phyloP scores from a whole-genome alignment of 305 asterid species.

The Ajuga reptans region DNA sequence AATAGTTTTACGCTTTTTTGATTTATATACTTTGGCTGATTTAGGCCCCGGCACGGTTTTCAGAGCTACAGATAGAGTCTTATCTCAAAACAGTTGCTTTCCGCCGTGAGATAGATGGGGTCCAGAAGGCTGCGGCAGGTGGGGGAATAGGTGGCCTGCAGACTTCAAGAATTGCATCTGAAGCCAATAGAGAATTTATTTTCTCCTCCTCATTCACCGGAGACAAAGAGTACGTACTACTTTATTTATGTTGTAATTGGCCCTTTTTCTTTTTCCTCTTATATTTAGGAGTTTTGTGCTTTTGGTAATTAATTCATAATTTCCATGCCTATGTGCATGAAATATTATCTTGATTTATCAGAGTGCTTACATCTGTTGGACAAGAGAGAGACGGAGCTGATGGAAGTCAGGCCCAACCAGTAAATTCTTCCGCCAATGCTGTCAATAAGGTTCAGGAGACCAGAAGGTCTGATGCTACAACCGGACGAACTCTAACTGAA shows the following conservation, averaged over 20 bases:
- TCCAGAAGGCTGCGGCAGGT: conserved; percentile 89
- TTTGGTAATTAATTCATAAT: neutral
- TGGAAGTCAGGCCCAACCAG: conserved; percentile 35
- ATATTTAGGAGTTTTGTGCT: neutral
- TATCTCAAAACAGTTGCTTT: conserved; percentile 97
- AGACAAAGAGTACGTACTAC: conserved; percentile 58
- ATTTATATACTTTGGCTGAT: conserved; percentile 22
- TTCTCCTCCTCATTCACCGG: conserved; percentile 87
- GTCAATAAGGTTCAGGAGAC: conserved; percentile 23
- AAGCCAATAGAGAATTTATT: conserved; percentile 89
- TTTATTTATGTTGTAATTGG: neutral
- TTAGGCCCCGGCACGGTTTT: conserved; percentile 84
- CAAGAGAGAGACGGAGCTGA: conserved; percentile 35
- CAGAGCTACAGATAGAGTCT: conserved; percentile 92
- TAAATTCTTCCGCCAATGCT: conserved; percentile 24
- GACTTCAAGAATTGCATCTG: conserved; percentile 94
- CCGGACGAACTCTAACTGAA: conserved; percentile 39
- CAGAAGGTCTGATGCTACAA: conserved; percentile 30
- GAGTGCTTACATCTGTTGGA: conserved; percentile 68
- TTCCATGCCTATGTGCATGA: conserved; percentile 22
- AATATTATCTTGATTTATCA: conserved; percentile 29
- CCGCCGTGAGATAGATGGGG: conserved; percentile 92
- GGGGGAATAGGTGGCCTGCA: conserved; percentile 82
- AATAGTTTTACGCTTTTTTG: neutral
- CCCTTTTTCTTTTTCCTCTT: neutral